These are phyloP conservation scores for Alternaria viburni DNA, from an alignment of 2,329 filamentous ascomycete genomes.

Conservation along the genomic window DNA sequence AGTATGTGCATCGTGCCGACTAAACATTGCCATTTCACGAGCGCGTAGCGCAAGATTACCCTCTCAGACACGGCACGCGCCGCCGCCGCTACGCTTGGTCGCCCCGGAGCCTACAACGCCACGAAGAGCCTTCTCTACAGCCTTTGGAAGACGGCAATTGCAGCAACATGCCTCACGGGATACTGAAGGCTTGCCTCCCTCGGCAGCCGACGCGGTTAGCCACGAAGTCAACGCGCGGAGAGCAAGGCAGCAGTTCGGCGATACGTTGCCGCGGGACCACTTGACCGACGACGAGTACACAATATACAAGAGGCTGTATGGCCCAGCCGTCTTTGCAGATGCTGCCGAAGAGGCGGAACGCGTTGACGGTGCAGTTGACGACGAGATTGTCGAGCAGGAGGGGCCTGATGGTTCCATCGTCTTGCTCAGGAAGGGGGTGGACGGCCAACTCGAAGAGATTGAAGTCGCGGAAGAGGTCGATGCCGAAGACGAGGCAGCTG, in stretches of 20 bases:
- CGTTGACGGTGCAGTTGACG: conserved; percentile 54
- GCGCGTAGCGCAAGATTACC: conserved; percentile 35
- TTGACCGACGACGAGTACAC: conserved; percentile 73
- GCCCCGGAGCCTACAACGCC: conserved; percentile 17
- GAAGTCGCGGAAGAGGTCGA: conserved; percentile 40
- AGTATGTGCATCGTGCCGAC: conserved; percentile 43
- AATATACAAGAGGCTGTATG: conserved; percentile 82
- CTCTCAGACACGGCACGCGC: conserved; percentile 13
- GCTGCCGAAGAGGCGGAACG: conserved; percentile 59
- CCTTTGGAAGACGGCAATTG: conserved; percentile 17
- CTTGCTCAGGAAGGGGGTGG: conserved; percentile 62
- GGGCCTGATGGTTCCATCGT: conserved; percentile 39
- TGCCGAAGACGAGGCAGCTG: not conserved
- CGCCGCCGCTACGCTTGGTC: conserved; percentile 19
- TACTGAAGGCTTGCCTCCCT: conserved; percentile 5
- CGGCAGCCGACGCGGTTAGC: conserved; percentile 31
- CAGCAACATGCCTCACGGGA: conserved; percentile 7
- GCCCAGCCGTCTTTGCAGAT: conserved; percentile 69
- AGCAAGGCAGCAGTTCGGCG: conserved; percentile 76
- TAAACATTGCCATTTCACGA: conserved; percentile 33
- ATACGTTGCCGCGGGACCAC: conserved; percentile 74
- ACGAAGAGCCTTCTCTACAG: conserved; percentile 32
- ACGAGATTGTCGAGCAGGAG: conserved; percentile 51
- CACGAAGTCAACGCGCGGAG: conserved; percentile 71
- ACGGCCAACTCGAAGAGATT: conserved; percentile 69